Conservation (phyloP, 129 eudicot species). For the Arctium minus region DNA sequence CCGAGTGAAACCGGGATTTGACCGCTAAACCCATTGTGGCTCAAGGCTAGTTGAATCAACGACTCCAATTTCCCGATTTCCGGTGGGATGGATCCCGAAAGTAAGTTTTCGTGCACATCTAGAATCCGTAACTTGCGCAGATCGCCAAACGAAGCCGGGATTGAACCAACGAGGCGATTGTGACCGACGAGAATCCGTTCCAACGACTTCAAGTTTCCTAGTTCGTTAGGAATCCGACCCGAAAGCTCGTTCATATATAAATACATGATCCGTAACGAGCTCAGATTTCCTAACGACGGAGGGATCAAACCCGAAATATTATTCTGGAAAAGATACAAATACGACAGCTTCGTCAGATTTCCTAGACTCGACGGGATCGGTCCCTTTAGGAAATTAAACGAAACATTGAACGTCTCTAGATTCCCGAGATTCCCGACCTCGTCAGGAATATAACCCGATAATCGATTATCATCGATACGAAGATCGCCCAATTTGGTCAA, state of each 20-base stretch:
- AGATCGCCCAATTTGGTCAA: slow-evolving; percentile 6
- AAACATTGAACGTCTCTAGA: slow-evolving; percentile 15
- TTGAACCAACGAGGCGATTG: slow-evolving; percentile 30
- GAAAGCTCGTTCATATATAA: slow-evolving; percentile 19
- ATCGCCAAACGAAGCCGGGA: slow-evolving; percentile 34
- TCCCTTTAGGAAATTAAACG: slow-evolving; percentile 18
- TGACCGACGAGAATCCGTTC: neutral
- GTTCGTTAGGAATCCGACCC: slow-evolving; percentile 33
- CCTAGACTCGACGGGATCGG: slow-evolving; percentile 27
- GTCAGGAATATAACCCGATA: slow-evolving; percentile 24
- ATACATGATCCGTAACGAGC: slow-evolving; percentile 11
- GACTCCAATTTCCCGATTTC: slow-evolving; percentile 21
- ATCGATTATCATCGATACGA: slow-evolving; percentile 15
- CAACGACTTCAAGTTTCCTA: slow-evolving; percentile 16
- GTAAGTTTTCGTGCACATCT: slow-evolving; percentile 19
- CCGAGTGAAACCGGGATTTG: slow-evolving; percentile 22
- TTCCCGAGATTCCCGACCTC: slow-evolving; percentile 19
- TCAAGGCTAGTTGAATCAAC: slow-evolving; percentile 13
- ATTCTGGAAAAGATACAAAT: slow-evolving; percentile 23
- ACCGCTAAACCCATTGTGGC: slow-evolving; percentile 19
- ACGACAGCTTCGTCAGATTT: slow-evolving; percentile 17
- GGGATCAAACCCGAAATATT: slow-evolving; percentile 29
- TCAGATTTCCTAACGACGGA: slow-evolving; percentile 30
- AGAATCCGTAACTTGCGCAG: slow-evolving; percentile 17
- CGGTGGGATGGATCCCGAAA: slow-evolving; percentile 29